Conservation (phyloP, 108 stramenopile genomes). For the Cyclotella cryptica region DNA sequence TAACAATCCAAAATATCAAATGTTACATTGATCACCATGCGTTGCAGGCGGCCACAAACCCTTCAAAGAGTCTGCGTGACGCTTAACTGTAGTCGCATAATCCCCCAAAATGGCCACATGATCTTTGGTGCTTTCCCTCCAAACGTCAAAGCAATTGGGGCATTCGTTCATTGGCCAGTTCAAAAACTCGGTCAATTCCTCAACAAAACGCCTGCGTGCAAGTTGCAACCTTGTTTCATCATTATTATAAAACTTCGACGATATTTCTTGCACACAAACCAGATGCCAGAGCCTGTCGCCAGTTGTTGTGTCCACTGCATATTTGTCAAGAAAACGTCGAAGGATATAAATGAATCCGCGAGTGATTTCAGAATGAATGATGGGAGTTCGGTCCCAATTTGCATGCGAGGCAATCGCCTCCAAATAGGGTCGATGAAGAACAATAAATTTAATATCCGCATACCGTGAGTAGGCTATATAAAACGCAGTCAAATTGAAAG, state of each 20-base stretch:
- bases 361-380: not conserved
- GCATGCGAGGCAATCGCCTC: constrained; percentile 6
- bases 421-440: not conserved
- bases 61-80: constrained; percentile 8
- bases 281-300: constrained; percentile 8
- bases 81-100: not conserved
- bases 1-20: too few relatives aligned
- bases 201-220: not conserved
- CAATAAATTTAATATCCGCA: constrained; percentile 7
- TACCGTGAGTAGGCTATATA: not conserved
- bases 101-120: not conserved
- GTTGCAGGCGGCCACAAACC: constrained; percentile 44
- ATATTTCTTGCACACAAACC: not conserved
- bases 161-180: constrained; percentile 30
- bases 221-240: not conserved
- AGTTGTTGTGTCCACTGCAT: not conserved
- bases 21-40: too few relatives aligned
- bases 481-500: not conserved
- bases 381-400: not conserved
- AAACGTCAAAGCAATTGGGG: constrained; percentile 35
- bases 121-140: constrained; percentile 32
- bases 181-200: constrained; percentile 15
- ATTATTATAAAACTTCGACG: not conserved
- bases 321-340: not conserved
- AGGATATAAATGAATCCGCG: not conserved